Evolutionary conservation across 108 stramenopile species (phyloP).

Genomic region (Pinguiococcus pyrenoidosus): DNA sequence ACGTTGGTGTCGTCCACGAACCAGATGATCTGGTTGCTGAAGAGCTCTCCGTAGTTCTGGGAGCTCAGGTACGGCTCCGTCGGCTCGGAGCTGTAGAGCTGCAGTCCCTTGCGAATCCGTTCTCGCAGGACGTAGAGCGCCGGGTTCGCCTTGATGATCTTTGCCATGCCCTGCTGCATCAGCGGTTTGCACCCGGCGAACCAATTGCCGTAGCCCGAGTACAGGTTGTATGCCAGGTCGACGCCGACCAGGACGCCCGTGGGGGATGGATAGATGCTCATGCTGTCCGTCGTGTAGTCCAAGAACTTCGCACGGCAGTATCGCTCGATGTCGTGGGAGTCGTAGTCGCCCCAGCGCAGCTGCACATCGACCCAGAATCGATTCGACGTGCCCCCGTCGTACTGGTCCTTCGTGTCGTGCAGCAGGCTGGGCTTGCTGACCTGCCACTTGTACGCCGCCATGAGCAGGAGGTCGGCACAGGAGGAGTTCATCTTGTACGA

Average conservation of each 20-base stretch:
- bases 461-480: constrained; percentile 93
- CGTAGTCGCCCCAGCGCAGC: constrained; percentile 98
- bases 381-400: constrained; percentile 85
- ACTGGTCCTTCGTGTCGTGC: constrained; percentile 90
- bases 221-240: constrained; percentile 94
- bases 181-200: constrained; percentile 96
- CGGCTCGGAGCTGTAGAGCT: constrained; percentile 96
- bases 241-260: constrained; percentile 86
- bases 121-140: constrained; percentile 97
- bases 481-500: constrained; percentile 99
- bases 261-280: constrained; percentile 96
- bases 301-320: constrained; percentile 93
- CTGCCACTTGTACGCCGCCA: constrained; percentile 98
- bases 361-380: constrained; percentile 98
- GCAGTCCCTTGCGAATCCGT: constrained; percentile 96
- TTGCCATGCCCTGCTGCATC: constrained; percentile 96
- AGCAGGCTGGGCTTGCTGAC: constrained; percentile 88
- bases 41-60: constrained; percentile 97
- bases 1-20: constrained; percentile 98
- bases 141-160: constrained; percentile 98
- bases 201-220: constrained; percentile 91
- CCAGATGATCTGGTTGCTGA: constrained; percentile 96
- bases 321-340: constrained; percentile 96
- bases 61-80: constrained; percentile 97
- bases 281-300: constrained; percentile 99